phyloP scores from a whole-genome alignment of 2,329 filamentous ascomycete genomes.

The Ophiobolus disseminans region DNA sequence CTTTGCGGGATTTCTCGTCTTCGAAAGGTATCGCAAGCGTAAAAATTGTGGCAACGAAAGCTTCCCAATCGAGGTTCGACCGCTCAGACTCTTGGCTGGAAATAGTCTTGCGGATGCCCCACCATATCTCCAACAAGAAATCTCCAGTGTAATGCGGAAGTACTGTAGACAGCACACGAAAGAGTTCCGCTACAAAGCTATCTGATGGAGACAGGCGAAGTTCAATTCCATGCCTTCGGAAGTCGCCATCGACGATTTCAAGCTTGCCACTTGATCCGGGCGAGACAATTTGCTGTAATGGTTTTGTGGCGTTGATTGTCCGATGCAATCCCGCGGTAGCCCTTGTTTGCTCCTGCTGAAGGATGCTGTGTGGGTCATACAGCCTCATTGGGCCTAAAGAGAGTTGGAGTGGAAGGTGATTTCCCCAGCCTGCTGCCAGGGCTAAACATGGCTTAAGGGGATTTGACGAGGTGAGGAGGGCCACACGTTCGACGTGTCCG shows the following conservation, averaged over 20 bases:
- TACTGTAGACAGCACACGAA: constrained; percentile 41
- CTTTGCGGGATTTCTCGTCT: constrained; percentile 36
- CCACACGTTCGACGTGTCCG: constrained; percentile 40
- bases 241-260: constrained; percentile 43
- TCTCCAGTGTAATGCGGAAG: constrained; percentile 47
- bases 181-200: constrained; percentile 35
- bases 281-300: constrained; percentile 33
- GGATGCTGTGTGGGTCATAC: constrained; percentile 43
- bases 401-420: constrained; percentile 40
- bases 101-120: constrained; percentile 42
- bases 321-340: constrained; percentile 44
- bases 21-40: constrained; percentile 47
- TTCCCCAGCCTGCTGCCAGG: constrained; percentile 48
- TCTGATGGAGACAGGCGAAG: constrained; percentile 40
- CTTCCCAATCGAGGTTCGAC: constrained; percentile 44
- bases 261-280: constrained; percentile 35
- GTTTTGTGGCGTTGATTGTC: constrained; percentile 31
- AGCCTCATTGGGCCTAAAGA: constrained; percentile 36
- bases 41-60: constrained; percentile 51
- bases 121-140: constrained; percentile 48
- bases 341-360: constrained; percentile 33
- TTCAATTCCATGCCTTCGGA: constrained; percentile 40
- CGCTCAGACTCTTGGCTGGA: constrained; percentile 15
- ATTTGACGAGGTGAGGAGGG: constrained; percentile 32
- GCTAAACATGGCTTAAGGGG: constrained; percentile 31